A percentile compares a stretch with the other conserved stretches of the same genome.
Evolutionary conservation across 495 filamentous ascomycete species (phyloP).

Genomic region (Staphylotrichum longicolle): DNA sequence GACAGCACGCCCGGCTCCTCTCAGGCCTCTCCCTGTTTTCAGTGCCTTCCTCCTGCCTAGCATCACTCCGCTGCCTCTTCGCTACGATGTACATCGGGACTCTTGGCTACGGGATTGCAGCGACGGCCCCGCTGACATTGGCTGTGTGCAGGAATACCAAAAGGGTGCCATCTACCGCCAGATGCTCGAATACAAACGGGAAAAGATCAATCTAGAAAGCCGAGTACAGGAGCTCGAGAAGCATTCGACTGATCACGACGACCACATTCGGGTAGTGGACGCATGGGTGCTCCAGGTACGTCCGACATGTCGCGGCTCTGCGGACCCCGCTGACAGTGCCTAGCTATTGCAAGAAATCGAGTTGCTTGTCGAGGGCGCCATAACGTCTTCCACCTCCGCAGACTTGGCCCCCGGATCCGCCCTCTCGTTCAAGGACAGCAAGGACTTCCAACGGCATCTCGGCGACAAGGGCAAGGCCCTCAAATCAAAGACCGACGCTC

Average conservation of each 20-base stretch:
- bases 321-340: constrained; percentile 30
- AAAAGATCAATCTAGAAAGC: constrained; percentile 72
- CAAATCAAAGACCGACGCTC: constrained; percentile 41
- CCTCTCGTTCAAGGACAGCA: constrained; percentile 61
- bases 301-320: constrained; percentile 19
- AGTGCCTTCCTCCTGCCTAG: constrained; percentile 24
- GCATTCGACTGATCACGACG: constrained; percentile 74
- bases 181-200: constrained; percentile 95
- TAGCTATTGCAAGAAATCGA: constrained; percentile 86
- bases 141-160: constrained; percentile 70
- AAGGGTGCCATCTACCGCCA: constrained; percentile 97
- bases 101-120: constrained; percentile 24
- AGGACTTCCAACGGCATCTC: constrained; percentile 77
- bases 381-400: constrained; percentile 46
- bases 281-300: constrained; percentile 88
- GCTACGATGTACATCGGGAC: constrained; percentile 33
- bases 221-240: constrained; percentile 75
- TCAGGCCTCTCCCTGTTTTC: constrained; percentile 31
- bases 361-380: constrained; percentile 58
- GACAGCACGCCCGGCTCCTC: constrained; percentile 39
- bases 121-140: constrained; percentile 37
- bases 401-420: constrained; percentile 62
- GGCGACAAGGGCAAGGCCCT: constrained; percentile 52
- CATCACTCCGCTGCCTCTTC: constrained; percentile 27
- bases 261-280: constrained; percentile 86